Evolutionary conservation across 2,329 filamentous ascomycete species (phyloP), one percentile per base, ranked within the genome.

Genomic region (Biscogniauxia sp.): DNA sequence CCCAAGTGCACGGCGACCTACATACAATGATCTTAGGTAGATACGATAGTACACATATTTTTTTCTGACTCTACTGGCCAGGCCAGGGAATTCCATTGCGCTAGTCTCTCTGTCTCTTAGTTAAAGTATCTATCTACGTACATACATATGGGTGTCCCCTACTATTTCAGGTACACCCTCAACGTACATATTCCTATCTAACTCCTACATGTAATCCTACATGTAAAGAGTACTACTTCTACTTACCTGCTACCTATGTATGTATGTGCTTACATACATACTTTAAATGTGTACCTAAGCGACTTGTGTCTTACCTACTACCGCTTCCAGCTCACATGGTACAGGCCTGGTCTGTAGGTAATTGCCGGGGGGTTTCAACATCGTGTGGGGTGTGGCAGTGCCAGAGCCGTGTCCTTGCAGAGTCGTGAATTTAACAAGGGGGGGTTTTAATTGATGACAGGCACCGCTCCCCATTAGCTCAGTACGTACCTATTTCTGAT

Each of bases 291-390:
- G 28, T 32, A 32, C 6, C 28, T 32, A 32, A 8, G 7, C 11
- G 7, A 13, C 28, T 32, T 32, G 28, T 32, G 28, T 32, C 28
- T 32, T 32, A 32, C 28, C 28, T 32, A 32, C 28, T 13, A 32
- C 28, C 28, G 11, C 28, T 13, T 32, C 28, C 28, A 32, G 28
- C 28, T 32, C 28, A 32, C 28, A 32, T 32, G 28, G 37, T 45
- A 45, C 37, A 9, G 37, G 37, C 37, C 11, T 45, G 7, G 5
- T 17, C 37, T 45, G 37, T 45, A 32, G 61, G 58, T 66, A 66
- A 66, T 66, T 66, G 64, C 64, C 64, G 64, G 64, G 64, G 64
- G 63, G 45, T 54, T 20, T 41, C 26, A 17, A 60, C 58, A 60
- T 65, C 58, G 58, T 65, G 61, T 63, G 54, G 52, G 61, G 54